A percentile compares a stretch with the other conserved stretches of the same genome.
Conservation (phyloP, 2,329 filamentous ascomycete genomes). For the Colletotrichum lini region DNA sequence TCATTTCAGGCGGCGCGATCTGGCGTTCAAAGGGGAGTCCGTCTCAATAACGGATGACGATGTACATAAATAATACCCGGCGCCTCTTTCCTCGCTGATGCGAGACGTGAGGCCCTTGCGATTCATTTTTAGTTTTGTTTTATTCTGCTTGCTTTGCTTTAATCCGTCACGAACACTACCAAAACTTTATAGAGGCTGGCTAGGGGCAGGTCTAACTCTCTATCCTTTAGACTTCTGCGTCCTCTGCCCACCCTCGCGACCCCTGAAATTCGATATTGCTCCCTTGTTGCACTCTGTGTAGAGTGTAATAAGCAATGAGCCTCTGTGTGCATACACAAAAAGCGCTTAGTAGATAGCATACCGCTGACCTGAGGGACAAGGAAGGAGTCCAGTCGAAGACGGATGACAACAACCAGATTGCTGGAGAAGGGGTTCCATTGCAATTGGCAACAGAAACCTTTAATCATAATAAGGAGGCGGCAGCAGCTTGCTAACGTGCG, state of each 20-base stretch:
- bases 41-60: conserved; percentile 1
- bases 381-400: neutral
- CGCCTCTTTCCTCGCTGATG: conserved; percentile 39
- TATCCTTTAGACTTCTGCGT: neutral
- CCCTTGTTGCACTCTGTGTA: neutral
- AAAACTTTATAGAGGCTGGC: neutral
- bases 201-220: neutral
- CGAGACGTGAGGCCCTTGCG: conserved; percentile 42
- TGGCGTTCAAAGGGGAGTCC: conserved; percentile 26
- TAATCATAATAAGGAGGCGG: no score
- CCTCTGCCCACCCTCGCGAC: no score
- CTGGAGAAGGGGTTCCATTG: neutral
- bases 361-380: neutral
- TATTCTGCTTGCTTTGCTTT: conserved; percentile 1
- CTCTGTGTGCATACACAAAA: neutral
- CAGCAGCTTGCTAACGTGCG: neutral
- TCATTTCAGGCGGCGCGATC: conserved; percentile 2
- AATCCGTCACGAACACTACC: neutral
- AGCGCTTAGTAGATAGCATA: neutral
- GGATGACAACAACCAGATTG: neutral
- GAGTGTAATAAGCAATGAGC: neutral
- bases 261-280: neutral
- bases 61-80: conserved; percentile 42
- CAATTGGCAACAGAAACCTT: neutral
- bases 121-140: conserved; percentile 29